Evolutionary conservation across 495 filamentous ascomycete genomes (phyloP).

Genomic region (Penicillium alfredii): DNA sequence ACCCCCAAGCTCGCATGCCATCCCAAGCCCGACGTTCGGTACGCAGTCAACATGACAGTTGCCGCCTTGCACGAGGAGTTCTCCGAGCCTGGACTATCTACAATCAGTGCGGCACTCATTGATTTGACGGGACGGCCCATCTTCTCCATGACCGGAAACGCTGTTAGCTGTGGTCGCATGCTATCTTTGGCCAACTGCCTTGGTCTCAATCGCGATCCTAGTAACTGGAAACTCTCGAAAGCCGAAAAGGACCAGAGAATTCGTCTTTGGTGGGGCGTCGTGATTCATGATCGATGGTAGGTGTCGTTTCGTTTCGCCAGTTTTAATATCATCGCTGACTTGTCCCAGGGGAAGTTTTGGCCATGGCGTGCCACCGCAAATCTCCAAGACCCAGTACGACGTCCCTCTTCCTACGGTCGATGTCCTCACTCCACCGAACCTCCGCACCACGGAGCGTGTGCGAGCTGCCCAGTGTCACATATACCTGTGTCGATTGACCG

Average conservation of each 20-base stretch:
- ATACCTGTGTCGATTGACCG: slow-evolving; percentile 45
- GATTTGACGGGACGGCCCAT: slow-evolving; percentile 47
- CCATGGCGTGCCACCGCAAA: slow-evolving; percentile 47
- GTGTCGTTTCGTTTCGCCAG: neutral
- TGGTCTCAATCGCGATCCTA: slow-evolving; percentile 46
- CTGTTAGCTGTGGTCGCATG: slow-evolving; percentile 44
- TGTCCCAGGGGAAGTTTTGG: slow-evolving; percentile 44
- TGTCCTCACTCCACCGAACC: slow-evolving; percentile 26
- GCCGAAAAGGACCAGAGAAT: slow-evolving; percentile 43
- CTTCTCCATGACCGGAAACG: slow-evolving; percentile 49
- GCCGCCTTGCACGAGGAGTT: slow-evolving; percentile 48
- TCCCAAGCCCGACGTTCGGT: slow-evolving; percentile 45
- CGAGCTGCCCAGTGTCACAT: slow-evolving; percentile 46
- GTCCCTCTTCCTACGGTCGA: slow-evolving; percentile 47
- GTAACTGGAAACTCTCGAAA: slow-evolving; percentile 43
- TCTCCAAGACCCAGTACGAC: slow-evolving; percentile 47
- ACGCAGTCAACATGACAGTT: slow-evolving; percentile 48
- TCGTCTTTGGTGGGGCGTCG: slow-evolving; percentile 49
- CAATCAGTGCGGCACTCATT: slow-evolving; percentile 43
- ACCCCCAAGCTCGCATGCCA: slow-evolving; percentile 39
- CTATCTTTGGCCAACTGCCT: slow-evolving; percentile 47
- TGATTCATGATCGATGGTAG: slow-evolving; percentile 51
- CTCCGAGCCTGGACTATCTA: slow-evolving; percentile 44
- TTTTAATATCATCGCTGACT: slow-evolving; percentile 2
- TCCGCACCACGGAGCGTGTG: slow-evolving; percentile 38